Base-by-base conservation (phyloP, 495 filamentous ascomycete genomes). In the Podospora australis region DNA sequence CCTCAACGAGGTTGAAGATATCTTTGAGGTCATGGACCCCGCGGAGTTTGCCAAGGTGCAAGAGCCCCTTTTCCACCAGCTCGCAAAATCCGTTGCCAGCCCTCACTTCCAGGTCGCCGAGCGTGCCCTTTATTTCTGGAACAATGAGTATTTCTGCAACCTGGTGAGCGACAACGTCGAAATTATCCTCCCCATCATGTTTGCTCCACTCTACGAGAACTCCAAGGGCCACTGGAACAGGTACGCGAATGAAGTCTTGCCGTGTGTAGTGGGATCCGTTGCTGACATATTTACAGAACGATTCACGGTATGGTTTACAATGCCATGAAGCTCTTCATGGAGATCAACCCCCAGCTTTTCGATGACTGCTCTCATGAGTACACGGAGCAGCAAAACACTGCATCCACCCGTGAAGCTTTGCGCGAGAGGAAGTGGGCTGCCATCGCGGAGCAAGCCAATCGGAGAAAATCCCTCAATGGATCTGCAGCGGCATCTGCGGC, bases 291-390 rank as follows among this genome's bases (percentile, higher is more conserved):
- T 11, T 5, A 20, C 44, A 98, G 92, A 54, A 99, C 92, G 9
- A 99, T 99, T 54, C 94, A 99, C 59, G 92, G 94, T 60, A 97
- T 99, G 94, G 92, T 99, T 14, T 99, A 97, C 64, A 99, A 97
- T 61, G 92, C 92, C 39, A 99, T 99, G 92, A 99, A 99, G 63
- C 82, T 99, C 36, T 99, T 99, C 69, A 99, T 99, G 92, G 92
- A 99, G 67, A 96, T 99, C 58, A 97, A 99, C 58, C 92, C 92
- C 13, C 88, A 95, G 59, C 83, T 99, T 20, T 99, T 99, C 62
- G 92, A 99, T 55, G 92, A 97, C 59, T 99, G 92, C 70, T 95
- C 91, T 6, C 89, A 95, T 58, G 89, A 96, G 50, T 99, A 97
- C 63, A 91, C 89, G n/a, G 92, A 97, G 62, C 82, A 90, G 52